Evolutionary conservation across 495 filamentous ascomycete species (phyloP).

Genomic region (Podospora anserina): DNA sequence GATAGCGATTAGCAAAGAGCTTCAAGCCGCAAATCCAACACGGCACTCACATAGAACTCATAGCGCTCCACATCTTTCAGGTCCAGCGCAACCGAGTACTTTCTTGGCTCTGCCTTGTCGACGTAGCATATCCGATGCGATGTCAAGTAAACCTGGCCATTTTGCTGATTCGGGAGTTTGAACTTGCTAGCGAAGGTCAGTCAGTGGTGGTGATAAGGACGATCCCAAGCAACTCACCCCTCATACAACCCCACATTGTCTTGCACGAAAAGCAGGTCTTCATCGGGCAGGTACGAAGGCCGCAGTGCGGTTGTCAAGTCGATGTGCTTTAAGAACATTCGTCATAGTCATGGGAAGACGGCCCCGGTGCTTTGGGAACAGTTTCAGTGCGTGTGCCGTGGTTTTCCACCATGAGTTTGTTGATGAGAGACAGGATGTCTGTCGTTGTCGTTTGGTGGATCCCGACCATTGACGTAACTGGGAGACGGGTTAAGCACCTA

Average conservation of each 20-base stretch:
- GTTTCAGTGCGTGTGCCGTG: not conserved
- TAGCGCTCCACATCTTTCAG: slow-evolving; percentile 86
- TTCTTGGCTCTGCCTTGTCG: slow-evolving; percentile 80
- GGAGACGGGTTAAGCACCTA: too few relatives aligned
- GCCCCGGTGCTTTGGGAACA: slow-evolving; percentile 19
- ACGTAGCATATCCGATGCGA: slow-evolving; percentile 95
- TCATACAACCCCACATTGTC: slow-evolving; percentile 97
- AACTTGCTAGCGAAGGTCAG: slow-evolving; percentile 63
- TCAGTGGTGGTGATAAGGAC: not conserved
- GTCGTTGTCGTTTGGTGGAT: not conserved
- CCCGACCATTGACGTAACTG: too few relatives aligned
- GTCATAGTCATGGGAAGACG: slow-evolving; percentile 48
- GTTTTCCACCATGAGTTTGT: not conserved
- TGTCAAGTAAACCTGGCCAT: slow-evolving; percentile 94
- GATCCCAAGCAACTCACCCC: slow-evolving; percentile 60
- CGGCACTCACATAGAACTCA: slow-evolving; percentile 73
- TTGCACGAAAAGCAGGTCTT: slow-evolving; percentile 88
- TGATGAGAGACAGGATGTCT: not conserved
- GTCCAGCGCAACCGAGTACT: slow-evolving; percentile 79
- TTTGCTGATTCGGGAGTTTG: slow-evolving; percentile 90
- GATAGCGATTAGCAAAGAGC: not conserved
- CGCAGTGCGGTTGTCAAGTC: slow-evolving; percentile 94
- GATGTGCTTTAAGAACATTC: slow-evolving; percentile 93
- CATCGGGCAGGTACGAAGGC: slow-evolving; percentile 85
- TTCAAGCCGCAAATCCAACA: not conserved